Evolutionary conservation across 495 filamentous ascomycete genomes (phyloP), one percentile per base, ranked within the genome.

Genomic region (Aspergillus bridgeri): DNA sequence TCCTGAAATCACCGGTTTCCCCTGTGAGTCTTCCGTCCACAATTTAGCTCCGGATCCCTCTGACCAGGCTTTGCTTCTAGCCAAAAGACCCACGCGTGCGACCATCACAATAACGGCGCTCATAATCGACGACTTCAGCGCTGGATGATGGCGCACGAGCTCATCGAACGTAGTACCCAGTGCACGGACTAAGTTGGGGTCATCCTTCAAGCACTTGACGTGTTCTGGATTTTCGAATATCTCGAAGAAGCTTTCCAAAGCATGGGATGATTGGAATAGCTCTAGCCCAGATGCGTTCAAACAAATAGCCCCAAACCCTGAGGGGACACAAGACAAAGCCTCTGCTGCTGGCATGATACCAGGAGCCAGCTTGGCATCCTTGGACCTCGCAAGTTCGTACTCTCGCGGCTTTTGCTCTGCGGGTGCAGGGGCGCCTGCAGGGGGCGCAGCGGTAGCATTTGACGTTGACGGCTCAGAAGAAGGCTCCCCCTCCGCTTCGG

Each of bases 171-270:
- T 88, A 6, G 80, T 83, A 20, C 95, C 94, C 43, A 98, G 76
- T 0, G 69, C 70, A 38, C 75, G 74, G 45, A 78, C 69, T 42
- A 79, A 59, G 43, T 80, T 79, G 6, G 82, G 76, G 54, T 96
- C 92, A 42, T 80, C 72, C 48, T 86, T 82, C 80, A 98, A 78
- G 59, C 83, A 85, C 61, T 89, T 91, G 46, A 98, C 85, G 71
- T 99, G 95, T 3, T 86, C 85, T 5, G 91, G 86, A 60, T 89
- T 96, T 71, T 96, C 90, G 62, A 98, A 98, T 24, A 97, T 90
- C 66, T 96, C 90, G 59, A 98, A 90, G 71, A 91, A 99, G 61
- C 81, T 87, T 43, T 89, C 85, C 23, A 98, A 73, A 3, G 92
- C 91, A 58, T 82, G 77, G 0, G 93, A 96, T 2, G 86, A 81